Percentiles rank a stretch among this genome's conserved stretches.
Conservation (phyloP, 108 stramenopile species). For the Epipyxis sp. region DNA sequence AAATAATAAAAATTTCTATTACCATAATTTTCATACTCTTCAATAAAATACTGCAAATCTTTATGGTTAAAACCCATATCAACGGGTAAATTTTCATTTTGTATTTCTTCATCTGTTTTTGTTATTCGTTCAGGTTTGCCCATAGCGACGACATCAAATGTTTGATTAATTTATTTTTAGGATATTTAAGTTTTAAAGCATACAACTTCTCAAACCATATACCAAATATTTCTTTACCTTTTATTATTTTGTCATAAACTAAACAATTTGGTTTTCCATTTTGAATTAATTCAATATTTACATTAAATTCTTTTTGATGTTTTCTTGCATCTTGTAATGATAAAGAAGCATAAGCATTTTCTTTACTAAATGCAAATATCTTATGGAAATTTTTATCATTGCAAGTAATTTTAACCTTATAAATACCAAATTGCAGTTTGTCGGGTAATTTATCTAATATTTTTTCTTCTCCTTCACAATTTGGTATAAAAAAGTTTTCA, state of each 20-base stretch:
- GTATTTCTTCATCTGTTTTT: background rate
- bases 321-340: background rate
- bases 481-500: too few species aligned
- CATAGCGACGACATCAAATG: background rate
- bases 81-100: background rate
- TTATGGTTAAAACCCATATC: background rate
- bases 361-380: constrained; percentile 22
- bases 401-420: constrained; percentile 20
- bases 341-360: constrained; percentile 2
- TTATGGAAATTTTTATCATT: constrained; percentile 28
- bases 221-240: background rate
- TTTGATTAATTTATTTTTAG: background rate
- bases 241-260: constrained; percentile 11
- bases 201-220: constrained; percentile 10
- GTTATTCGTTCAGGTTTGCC: background rate
- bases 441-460: constrained; percentile 1
- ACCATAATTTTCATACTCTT: background rate
- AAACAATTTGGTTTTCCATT: constrained; percentile 31
- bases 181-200: background rate
- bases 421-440: constrained; percentile 20
- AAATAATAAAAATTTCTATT: background rate
- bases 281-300: constrained; percentile 30
- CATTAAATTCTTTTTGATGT: constrained; percentile 28
- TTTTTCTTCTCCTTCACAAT: background rate
- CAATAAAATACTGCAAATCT: background rate